phyloP scores from a whole-genome alignment of 1,139 yeast species.

The Candida pseudoviswanathii region DNA sequence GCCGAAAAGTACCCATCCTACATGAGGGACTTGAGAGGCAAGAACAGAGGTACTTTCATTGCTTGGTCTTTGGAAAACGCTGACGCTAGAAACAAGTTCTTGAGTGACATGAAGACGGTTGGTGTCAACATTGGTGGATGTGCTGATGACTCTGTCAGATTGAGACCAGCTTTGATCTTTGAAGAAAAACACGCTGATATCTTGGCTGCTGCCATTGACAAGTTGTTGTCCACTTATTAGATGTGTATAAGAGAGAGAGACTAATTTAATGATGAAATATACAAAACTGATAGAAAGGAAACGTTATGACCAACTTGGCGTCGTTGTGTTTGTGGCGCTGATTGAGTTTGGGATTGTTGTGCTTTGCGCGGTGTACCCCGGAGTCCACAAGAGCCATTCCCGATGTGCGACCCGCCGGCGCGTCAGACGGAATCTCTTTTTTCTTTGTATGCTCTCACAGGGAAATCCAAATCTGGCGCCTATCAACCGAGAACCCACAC shows the following conservation, averaged over 20 bases:
- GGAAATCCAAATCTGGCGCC: not conserved
- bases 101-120: constrained; percentile 53
- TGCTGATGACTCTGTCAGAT: constrained; percentile 71
- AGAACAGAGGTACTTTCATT: constrained; percentile 73
- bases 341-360: too few relatives aligned
- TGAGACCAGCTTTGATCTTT: constrained; percentile 76
- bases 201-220: constrained; percentile 52
- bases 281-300: not conserved
- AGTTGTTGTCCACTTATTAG: constrained; percentile 44
- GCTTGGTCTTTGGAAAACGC: constrained; percentile 70
- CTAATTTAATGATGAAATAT: not conserved
- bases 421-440: not conserved
- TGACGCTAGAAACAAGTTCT: constrained; percentile 58
- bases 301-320: not conserved
- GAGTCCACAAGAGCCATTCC: not conserved
- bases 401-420: not conserved
- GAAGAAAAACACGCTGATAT: constrained; percentile 77
- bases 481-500: not conserved
- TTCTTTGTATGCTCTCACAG: not conserved
- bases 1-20: constrained; percentile 53
- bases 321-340: too few relatives aligned
- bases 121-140: constrained; percentile 85
- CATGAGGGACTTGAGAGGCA: constrained; percentile 67
- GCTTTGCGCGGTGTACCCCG: not conserved
- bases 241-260: not conserved